Conservation (phyloP, 139 green algal species). For the Tetraselmis striata region DNA sequence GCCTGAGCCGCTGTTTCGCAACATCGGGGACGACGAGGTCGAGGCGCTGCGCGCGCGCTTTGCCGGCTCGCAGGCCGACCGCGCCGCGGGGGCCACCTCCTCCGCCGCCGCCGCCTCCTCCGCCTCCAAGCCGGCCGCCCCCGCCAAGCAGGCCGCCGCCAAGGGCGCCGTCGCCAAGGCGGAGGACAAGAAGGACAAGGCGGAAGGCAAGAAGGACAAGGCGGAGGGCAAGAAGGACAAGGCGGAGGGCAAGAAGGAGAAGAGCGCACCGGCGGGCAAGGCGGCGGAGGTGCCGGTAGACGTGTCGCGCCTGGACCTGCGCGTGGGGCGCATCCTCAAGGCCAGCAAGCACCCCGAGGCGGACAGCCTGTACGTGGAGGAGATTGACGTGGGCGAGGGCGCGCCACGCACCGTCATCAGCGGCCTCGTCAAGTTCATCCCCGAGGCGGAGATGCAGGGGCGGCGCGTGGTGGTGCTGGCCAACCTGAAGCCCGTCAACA, state of each 20-base stretch:
- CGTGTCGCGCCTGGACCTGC: conserved; percentile 65
- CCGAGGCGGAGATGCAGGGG: conserved; percentile 47
- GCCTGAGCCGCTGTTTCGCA: conserved; percentile 48
- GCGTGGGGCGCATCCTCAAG: conserved; percentile 63
- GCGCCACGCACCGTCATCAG: conserved; percentile 44
- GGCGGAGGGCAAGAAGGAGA: conserved; percentile 21
- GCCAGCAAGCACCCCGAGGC: conserved; percentile 68
- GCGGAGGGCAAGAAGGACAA: too few relatives aligned
- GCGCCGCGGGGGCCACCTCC: not conserved
- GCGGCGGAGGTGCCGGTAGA: conserved; percentile 25
- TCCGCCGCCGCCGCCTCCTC: not conserved
- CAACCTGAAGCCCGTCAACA: conserved; percentile 92
- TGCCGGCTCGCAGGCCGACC: conserved; percentile 30
- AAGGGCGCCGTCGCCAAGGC: conserved; percentile 32
- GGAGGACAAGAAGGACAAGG: conserved; percentile 15
- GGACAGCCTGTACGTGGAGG: conserved; percentile 80
- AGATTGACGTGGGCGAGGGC: conserved; percentile 78
- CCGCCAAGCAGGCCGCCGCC: conserved; percentile 1
- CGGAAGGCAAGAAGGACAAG: not conserved
- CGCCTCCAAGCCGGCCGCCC: conserved; percentile 3
- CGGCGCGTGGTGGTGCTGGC: conserved; percentile 67
- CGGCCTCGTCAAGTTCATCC: conserved; percentile 87
- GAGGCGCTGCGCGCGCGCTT: conserved; percentile 26
- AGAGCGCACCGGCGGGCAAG: conserved; percentile 4
- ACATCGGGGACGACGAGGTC: conserved; percentile 41